Conservation (phyloP, 1,139 yeast genomes). For the Scheffersomyces insectosa region DNA sequence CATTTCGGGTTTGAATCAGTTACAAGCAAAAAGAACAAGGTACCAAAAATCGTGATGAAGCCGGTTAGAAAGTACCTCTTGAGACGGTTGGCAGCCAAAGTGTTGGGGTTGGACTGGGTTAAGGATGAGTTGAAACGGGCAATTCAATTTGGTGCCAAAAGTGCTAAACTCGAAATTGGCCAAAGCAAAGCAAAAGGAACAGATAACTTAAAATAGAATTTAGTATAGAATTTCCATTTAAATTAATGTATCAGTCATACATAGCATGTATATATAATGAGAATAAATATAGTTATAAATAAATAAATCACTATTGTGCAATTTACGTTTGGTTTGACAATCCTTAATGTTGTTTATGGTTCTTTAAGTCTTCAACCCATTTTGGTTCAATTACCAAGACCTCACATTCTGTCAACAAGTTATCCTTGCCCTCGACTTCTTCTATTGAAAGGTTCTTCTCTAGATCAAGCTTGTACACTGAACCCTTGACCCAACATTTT, state of each 20-base stretch:
- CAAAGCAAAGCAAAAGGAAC: conserved; percentile 68
- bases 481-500: conserved; percentile 46
- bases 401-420: conserved; percentile 40
- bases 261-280: conserved; percentile 1
- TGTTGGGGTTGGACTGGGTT: conserved; percentile 55
- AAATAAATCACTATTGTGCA: not conserved
- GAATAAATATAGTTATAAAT: conserved; percentile 1
- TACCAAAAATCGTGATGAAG: conserved; percentile 26
- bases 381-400: conserved; percentile 48
- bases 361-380: conserved; percentile 42
- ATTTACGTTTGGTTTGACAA: not conserved
- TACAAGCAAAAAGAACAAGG: conserved; percentile 26
- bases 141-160: conserved; percentile 92
- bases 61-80: conserved; percentile 61
- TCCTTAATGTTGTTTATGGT: conserved; percentile 2
- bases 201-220: conserved; percentile 29
- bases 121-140: conserved; percentile 86
- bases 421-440: conserved; percentile 20
- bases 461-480: conserved; percentile 25
- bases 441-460: conserved; percentile 11
- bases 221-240: not conserved
- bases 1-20: conserved; percentile 29
- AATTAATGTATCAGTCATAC: not conserved
- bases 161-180: conserved; percentile 88
- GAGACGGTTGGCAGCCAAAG: conserved; percentile 55